These are phyloP conservation scores for Kurtzmaniella cleridarum DNA, from an alignment of 805 yeast genomes.

Conservation along the genomic window DNA sequence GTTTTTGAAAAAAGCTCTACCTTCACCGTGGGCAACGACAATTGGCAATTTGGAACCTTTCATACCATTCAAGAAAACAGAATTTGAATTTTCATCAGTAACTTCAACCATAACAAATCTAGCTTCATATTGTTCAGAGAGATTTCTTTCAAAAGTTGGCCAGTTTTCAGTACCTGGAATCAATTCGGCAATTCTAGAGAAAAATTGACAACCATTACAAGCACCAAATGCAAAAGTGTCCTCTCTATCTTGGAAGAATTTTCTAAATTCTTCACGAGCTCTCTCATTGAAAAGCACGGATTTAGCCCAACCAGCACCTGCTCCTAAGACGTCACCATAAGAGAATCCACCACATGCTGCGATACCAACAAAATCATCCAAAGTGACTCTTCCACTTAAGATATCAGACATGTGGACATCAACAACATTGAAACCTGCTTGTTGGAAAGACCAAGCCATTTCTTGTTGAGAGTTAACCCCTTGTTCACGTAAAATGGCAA, in stretches of 20 bases:
- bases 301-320: conserved; percentile 99
- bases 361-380: conserved; percentile 81
- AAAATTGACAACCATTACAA: conserved; percentile 97
- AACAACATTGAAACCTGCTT: conserved; percentile 89
- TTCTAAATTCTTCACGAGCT: conserved; percentile 69
- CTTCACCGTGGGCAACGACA: conserved; percentile 99
- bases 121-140: conserved; percentile 93
- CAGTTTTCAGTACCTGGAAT: conserved; percentile 93
- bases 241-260: conserved; percentile 77
- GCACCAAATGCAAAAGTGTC: conserved; percentile 98
- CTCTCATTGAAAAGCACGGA: conserved; percentile 80
- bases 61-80: conserved; percentile 83
- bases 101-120: conserved; percentile 88
- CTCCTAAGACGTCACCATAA: conserved; percentile 97
- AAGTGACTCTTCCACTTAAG: conserved; percentile 60
- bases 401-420: conserved; percentile 98
- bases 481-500: conserved; percentile 95
- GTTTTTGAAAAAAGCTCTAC: conserved; percentile 69
- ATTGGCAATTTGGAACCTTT: conserved; percentile 90
- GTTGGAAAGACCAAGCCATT: conserved; percentile 95
- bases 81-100: conserved; percentile 45
- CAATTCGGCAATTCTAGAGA: conserved; percentile 75
- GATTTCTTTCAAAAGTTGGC: conserved; percentile 92
- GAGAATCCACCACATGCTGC: conserved; percentile 99
- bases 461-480: conserved; percentile 98